Base-by-base conservation (phyloP, 2,329 filamentous ascomycete genomes). In the Leptographium procerum region DNA sequence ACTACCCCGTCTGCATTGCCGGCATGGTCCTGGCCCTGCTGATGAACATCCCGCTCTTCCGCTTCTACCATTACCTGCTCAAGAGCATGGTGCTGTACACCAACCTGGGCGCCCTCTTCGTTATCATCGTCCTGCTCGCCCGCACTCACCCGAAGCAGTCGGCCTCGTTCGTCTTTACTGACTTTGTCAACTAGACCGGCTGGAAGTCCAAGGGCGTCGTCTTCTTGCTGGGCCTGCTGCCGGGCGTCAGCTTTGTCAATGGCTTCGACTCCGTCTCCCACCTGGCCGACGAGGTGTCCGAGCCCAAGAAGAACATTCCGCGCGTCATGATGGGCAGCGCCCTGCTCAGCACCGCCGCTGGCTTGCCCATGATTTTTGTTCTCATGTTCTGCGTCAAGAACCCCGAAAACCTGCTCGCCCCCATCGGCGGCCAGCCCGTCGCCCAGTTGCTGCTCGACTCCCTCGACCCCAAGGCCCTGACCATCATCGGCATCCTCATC, bases 201-300 rank as follows among this genome's bases (percentile, higher is more conserved):
- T 59, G 57, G 53, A 36, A 33, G 22, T 47, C 45, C 2, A 14
- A 56, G 19, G 57, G 53, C 26, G 28, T 56, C 22, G 53, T 56
- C 6, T 59, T 52, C 45, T 59, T 59, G n/a, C 19, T 59, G 11
- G 54, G 54, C n/a, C 28, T 59, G 22, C 45, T 59, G 13, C 57
- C 53, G 6, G 57, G 52, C 14, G 36, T 51, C 22, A 47, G 28
- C 2, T 47, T 47, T 28, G 33, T 59, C 34, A 56, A 40, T 36
- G 52, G 45, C 29, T 59, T 59, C 22, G 57, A 59, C 29, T 34
- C 40, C 16, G 53, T 47, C 9, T 47, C 53, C 7, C 57, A 59
- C 29, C 33, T 59, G 53, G 34, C 53, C 53, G 57, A 59, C 19
- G 57, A 59, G 31, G 29, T 56, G 24, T 34, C 47, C 16, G 6